Conservation (phyloP, 1,139 yeast genomes). For the Debaryomyces singareniensis region DNA sequence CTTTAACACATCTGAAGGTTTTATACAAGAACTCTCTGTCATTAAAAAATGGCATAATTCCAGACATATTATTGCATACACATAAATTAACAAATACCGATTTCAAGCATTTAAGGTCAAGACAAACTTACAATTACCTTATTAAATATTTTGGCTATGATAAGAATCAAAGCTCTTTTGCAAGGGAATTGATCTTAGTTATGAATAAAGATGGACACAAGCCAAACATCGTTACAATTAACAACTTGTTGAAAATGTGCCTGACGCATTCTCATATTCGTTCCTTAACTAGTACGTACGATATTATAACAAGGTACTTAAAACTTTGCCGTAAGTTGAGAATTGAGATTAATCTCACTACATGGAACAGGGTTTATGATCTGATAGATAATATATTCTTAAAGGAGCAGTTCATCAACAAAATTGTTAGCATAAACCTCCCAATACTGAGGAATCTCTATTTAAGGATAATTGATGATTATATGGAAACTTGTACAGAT, state of each 20-base stretch:
- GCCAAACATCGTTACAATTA: constrained; percentile 38
- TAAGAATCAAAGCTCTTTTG: constrained; percentile 39
- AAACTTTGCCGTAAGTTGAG: constrained; percentile 19
- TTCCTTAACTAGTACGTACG: constrained; percentile 26
- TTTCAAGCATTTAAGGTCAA: constrained; percentile 26
- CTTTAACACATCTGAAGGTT: constrained; percentile 28
- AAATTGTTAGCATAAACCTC: constrained; percentile 23
- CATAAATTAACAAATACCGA: constrained; percentile 28
- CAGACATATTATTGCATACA: constrained; percentile 34
- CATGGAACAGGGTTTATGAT: constrained; percentile 35
- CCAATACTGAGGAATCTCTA: constrained; percentile 29
- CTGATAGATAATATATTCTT: constrained; percentile 31
- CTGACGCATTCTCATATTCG: constrained; percentile 29
- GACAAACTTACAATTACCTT: constrained; percentile 33
- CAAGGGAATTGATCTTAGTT: constrained; percentile 33
- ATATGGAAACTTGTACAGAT: constrained; percentile 19
- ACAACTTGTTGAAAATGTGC: constrained; percentile 27
- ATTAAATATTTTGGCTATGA: constrained; percentile 38
- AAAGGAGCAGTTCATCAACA: constrained; percentile 30
- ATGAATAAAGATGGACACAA: constrained; percentile 38
- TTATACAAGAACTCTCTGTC: constrained; percentile 33
- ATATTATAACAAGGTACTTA: constrained; percentile 25
- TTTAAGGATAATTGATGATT: constrained; percentile 31
- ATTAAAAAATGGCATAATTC: constrained; percentile 29
- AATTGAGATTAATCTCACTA: constrained; percentile 29